Base-by-base conservation (phyloP, 2,329 filamentous ascomycete species). In the Colletotrichum lindemuthianum region DNA sequence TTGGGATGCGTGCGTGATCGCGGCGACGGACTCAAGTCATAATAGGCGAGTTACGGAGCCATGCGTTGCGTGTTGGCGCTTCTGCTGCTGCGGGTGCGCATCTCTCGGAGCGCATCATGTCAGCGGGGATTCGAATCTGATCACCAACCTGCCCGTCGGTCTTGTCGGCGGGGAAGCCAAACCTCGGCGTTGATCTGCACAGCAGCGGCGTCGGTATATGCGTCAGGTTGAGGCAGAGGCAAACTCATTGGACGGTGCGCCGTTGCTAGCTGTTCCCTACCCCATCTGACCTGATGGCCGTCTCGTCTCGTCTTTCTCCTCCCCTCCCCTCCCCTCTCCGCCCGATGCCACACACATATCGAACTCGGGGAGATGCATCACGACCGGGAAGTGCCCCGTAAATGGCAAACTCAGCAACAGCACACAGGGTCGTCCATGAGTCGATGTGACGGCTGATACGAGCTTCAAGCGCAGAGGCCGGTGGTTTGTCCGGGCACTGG, bases 271-370 rank as follows among this genome's bases (percentile, higher is more conserved):
- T 39, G 33, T 11, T 50, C 24, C 45, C 43, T 13, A 49, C 55
- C 45, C 43, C 45, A 58, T 58, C 55, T 50, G 44, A 43, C 40
- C 34, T 48, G 55, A 48, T 32, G 55, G 16, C 49, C 57, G 48
- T 56, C 40, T 40, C 36, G 34, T 48, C 44, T 57, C 49, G 49
- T 59, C 48, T 53, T 53, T 11, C 9, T 40, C 52, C 39, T 63
- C 59, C 49, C 50, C 53, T 40, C 55, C 49, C 52, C 57, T 44
- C 59, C 59, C 51, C 53, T 57, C 53, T 40, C 53, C 50, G 50
- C 50, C 43, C 24, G 33, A 44, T 55, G n/a, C 61, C 50, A 65
- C 50, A 51, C 61, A 41, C 55, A 49, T 37, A 43, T 50, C 48
- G 43, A 50, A 60, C 49, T 54, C 37, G 43, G 60, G 13, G 50